Conservation (phyloP, 140 eudicot species). For the Erigeron philadelphicus region DNA sequence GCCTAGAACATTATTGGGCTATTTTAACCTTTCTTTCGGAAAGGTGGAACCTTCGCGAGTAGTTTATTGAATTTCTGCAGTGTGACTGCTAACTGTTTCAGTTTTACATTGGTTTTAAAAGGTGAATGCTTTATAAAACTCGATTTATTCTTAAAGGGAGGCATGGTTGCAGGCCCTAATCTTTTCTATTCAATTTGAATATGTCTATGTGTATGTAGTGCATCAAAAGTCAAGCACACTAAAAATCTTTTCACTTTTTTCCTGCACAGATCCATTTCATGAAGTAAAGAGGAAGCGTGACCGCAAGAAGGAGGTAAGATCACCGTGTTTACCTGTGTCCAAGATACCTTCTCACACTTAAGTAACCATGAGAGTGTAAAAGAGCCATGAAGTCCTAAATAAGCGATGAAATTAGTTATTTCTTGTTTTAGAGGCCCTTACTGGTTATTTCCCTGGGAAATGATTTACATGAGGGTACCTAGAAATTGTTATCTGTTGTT, state of each 20-base stretch:
- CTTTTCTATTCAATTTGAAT: background rate
- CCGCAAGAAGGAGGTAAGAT: slow-evolving; percentile 65
- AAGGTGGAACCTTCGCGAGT: background rate
- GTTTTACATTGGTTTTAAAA: background rate
- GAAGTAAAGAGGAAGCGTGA: slow-evolving; percentile 77
- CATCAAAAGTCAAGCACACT: background rate
- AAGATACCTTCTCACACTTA: background rate
- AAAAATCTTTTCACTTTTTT: slow-evolving; percentile 3
- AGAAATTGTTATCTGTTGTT: slow-evolving; percentile 1
- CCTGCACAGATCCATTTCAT: slow-evolving; percentile 69
- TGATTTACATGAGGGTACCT: background rate
- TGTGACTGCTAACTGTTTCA: background rate
- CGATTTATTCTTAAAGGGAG: background rate
- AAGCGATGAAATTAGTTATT: background rate
- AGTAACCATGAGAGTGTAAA: background rate
- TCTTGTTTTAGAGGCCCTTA: background rate
- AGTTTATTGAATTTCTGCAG: background rate
- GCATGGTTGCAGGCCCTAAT: background rate
- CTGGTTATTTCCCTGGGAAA: background rate
- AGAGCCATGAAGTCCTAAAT: background rate
- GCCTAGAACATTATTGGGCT: background rate
- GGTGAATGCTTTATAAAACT: background rate
- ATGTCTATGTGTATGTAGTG: background rate
- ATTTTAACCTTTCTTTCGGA: background rate
- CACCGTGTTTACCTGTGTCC: background rate